Base-by-base conservation (phyloP, 305 asterid species). In the Plantago rigida region DNA sequence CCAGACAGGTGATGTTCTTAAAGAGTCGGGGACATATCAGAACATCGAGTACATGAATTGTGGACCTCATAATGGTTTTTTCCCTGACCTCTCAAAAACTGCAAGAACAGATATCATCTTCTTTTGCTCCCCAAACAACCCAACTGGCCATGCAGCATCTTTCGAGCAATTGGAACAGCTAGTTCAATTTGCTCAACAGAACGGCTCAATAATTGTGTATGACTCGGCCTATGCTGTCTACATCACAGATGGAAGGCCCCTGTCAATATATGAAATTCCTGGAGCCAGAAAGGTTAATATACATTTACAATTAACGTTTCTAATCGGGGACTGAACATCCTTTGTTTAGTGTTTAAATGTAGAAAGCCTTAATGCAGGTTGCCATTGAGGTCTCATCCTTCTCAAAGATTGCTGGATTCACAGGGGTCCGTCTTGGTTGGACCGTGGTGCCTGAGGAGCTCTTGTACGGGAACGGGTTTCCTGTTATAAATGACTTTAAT, bases 371-470 rank as follows among this genome's bases (percentile, higher is more conserved):
- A 26, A 15, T 61, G 51, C 63, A 87, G 96, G 97, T 89, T 45
- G 97, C 97, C 15, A 84, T 89, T 57, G 97, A 89, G 73, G 86
- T 89, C 9, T 82, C 95, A 42, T 89, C 97, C 36, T 89, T 84
- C 75, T 89, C 97, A 66, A 89, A 89, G 83, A 69, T 81, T 17
- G 97, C 85, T 9, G 97, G 97, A 39, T 89, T 89, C 77, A 89
- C 97, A 0, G 97, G 97, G 1, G 85, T 89, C 11, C 92, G 97
- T n/a, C 92, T 86, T 0, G 97, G 97, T 51, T 89, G 97, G 95
- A 89, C 92, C 0, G 92, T 89, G 55, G 95, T 89, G 47, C 97
- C 97, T 1, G 78, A 86, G 14, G 95, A 82, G 19, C 87, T 89
- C 41, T 15, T 78, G 42, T 89, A 82, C 66, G 74, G 84, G 0